A percentile compares a stretch with the other conserved stretches of the same genome.
phyloP scores from a whole-genome alignment of 441 rosid genomes.

The Populus hybrid region DNA sequence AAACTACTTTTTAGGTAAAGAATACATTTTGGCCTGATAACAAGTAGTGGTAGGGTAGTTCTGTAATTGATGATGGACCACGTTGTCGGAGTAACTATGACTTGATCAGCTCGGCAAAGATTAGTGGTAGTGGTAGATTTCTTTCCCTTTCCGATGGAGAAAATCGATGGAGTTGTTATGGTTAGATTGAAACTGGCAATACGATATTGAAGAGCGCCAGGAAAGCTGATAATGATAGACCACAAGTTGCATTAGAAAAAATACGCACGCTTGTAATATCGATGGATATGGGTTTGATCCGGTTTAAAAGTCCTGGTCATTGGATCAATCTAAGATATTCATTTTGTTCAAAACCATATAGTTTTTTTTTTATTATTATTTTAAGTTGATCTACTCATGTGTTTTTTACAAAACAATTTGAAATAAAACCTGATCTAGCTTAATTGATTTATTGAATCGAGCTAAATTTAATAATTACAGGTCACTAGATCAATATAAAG shows the following conservation, averaged over 20 bases:
- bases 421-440: too few relatives aligned
- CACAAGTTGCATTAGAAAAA: background rate
- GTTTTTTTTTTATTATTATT: too few relatives aligned
- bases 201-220: background rate
- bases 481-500: too few relatives aligned
- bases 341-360: too few relatives aligned
- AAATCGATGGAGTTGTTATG: background rate
- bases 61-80: background rate
- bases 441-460: too few relatives aligned
- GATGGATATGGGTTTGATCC: background rate
- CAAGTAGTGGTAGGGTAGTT: background rate
- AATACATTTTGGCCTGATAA: too few relatives aligned
- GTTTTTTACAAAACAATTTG: too few relatives aligned
- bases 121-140: background rate
- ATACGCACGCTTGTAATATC: background rate
- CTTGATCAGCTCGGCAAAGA: background rate
- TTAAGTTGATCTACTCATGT: too few relatives aligned
- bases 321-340: background rate
- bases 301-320: background rate
- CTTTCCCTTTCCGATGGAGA: background rate
- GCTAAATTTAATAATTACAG: too few relatives aligned
- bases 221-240: background rate
- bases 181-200: background rate
- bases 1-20: background rate
- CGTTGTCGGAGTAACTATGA: background rate